Conservation (phyloP, 2,329 filamentous ascomycete genomes). For the Sodiomyces alkalinus region DNA sequence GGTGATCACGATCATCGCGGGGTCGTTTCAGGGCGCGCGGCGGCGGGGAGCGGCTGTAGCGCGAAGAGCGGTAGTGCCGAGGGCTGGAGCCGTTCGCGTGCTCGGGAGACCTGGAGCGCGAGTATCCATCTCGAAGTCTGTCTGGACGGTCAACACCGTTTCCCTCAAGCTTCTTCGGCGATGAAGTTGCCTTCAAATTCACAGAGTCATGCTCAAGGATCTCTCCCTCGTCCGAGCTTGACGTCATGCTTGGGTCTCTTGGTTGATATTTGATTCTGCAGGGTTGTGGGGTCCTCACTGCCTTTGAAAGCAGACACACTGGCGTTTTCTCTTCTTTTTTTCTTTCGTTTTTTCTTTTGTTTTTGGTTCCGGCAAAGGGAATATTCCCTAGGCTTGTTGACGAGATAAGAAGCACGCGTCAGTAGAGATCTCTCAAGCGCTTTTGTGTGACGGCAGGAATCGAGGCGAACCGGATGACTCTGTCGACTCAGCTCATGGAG, state of each 20-base stretch:
- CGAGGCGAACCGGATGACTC: conserved; percentile 10
- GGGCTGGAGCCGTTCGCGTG: conserved; percentile 30
- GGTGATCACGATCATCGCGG: conserved; percentile 44
- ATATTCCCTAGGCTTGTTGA: conserved; percentile 7
- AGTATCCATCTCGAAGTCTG: conserved; percentile 56
- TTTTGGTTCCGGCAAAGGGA: conserved; percentile 6
- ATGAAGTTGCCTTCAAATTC: conserved; percentile 73
- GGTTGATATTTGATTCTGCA: not conserved
- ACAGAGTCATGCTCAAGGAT: conserved; percentile 58
- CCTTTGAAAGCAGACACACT: not conserved
- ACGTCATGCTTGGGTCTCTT: no score
- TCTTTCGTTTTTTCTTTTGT: not conserved
- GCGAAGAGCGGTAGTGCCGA: conserved; percentile 23
- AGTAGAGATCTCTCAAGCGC: conserved; percentile 7
- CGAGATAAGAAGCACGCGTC: conserved; percentile 6
- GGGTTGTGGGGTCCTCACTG: not conserved
- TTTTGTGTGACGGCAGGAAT: conserved; percentile 7
- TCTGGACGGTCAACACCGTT: conserved; percentile 81
- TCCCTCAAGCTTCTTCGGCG: conserved; percentile 56
- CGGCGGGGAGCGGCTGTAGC: conserved; percentile 41
- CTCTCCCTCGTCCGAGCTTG: conserved; percentile 75
- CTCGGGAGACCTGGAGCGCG: conserved; percentile 39
- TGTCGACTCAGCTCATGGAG: conserved; percentile 9
- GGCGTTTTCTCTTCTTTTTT: not conserved
- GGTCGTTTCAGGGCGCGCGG: conserved; percentile 53